A percentile compares a stretch with the other conserved stretches of the same genome.
Evolutionary conservation across 2,329 filamentous ascomycete genomes (phyloP).

Genomic region (Fusarium coffeatum): DNA sequence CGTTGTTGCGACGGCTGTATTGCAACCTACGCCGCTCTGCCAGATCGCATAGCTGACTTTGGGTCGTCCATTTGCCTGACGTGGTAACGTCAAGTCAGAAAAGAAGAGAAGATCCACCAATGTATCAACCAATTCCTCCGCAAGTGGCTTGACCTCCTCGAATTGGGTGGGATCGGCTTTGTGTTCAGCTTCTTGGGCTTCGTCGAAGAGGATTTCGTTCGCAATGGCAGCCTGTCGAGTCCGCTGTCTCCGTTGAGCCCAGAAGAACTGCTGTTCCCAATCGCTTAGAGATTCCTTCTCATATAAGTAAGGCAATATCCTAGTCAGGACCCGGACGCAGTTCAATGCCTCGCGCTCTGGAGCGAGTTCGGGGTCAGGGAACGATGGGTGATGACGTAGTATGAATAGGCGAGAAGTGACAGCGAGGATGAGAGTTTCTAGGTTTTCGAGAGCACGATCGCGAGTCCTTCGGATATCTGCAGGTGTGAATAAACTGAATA

Average conservation of each 20-base stretch:
- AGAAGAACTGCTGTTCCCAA: conserved; percentile 97
- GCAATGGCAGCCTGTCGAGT: conserved; percentile 74
- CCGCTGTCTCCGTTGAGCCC: conserved; percentile 78
- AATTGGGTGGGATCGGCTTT: conserved; percentile 69
- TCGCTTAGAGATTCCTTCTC: conserved; percentile 83
- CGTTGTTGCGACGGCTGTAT: conserved; percentile 85
- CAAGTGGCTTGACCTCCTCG: conserved; percentile 86
- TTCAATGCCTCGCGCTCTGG: conserved; percentile 92
- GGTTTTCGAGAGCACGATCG: conserved; percentile 85
- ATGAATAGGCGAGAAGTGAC: conserved; percentile 85
- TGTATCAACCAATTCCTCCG: conserved; percentile 92
- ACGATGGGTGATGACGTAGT: conserved; percentile 88
- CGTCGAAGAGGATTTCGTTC: conserved; percentile 87
- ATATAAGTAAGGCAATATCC: conserved; percentile 90
- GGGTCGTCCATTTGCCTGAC: conserved; percentile 74
- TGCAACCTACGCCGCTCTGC: conserved; percentile 97
- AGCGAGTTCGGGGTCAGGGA: conserved; percentile 86
- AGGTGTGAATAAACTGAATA: conserved; percentile 94
- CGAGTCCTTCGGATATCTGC: conserved; percentile 88
- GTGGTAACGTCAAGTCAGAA: conserved; percentile 86
- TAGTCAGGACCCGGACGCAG: conserved; percentile 90
- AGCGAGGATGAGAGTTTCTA: conserved; percentile 88
- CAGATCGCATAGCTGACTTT: conserved; percentile 95
- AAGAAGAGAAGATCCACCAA: conserved; percentile 92
- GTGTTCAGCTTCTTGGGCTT: conserved; percentile 66